These are phyloP conservation scores for Ceriops tagal DNA, from an alignment of 345 rosid species.

Conservation along the genomic window DNA sequence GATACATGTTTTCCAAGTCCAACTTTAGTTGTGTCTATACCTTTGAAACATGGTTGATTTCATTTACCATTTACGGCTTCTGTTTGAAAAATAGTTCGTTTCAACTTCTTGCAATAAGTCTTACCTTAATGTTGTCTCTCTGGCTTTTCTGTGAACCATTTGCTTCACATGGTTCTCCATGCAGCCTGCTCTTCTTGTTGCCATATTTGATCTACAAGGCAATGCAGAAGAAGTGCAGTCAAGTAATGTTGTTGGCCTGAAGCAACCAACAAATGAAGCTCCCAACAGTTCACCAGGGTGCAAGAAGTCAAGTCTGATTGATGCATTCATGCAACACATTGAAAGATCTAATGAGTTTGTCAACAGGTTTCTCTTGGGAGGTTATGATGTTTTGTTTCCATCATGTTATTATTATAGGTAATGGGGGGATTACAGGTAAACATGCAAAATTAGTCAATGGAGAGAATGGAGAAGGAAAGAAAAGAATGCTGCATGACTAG, in stretches of 20 bases:
- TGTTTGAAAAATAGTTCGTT: not conserved
- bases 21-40: too few relatives aligned
- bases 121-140: not conserved
- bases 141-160: not conserved
- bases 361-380: constrained; percentile 46
- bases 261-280: constrained; percentile 37
- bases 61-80: not conserved
- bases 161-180: constrained; percentile 20
- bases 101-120: not conserved
- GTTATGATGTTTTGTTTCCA: constrained; percentile 9
- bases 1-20: too few relatives aligned
- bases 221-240: constrained; percentile 32
- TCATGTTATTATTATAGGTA: constrained; percentile 1
- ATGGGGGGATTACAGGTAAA: not conserved
- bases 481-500: not conserved
- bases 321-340: constrained; percentile 45
- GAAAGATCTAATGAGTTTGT: constrained; percentile 58
- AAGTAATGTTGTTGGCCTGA: constrained; percentile 27
- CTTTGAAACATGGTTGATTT: too few relatives aligned
- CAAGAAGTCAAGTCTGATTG: constrained; percentile 44
- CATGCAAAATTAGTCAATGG: not conserved
- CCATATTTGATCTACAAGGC: constrained; percentile 46
- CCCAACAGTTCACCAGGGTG: constrained; percentile 26
- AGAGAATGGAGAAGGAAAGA: not conserved
- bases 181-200: constrained; percentile 84